A percentile compares a stretch with the other conserved stretches of the same genome.
phyloP scores from a whole-genome alignment of 208 protist genomes.

The Endotrypanum monterogeii region DNA sequence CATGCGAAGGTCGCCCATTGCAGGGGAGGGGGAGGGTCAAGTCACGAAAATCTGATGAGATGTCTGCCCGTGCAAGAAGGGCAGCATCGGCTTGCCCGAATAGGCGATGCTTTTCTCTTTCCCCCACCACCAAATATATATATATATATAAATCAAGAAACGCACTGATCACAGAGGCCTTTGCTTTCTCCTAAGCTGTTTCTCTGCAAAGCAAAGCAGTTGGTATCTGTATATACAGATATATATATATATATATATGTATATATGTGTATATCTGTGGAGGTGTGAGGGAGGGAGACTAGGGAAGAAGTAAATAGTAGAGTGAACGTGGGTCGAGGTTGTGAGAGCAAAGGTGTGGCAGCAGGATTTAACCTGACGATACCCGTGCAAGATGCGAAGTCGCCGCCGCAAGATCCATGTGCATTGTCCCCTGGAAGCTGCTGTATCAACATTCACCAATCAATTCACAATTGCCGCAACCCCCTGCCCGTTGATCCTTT shows the following conservation, averaged over 20 bases:
- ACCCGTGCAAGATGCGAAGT: neutral
- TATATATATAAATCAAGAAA: neutral
- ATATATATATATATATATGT: neutral
- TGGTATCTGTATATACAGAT: neutral
- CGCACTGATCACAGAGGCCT: neutral
- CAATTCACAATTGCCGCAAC: neutral
- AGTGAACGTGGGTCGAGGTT: neutral
- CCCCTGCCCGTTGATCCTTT: too few relatives aligned
- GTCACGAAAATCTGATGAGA: neutral
- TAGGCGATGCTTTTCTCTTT: too few relatives aligned
- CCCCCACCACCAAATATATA: too few relatives aligned
- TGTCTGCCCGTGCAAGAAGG: neutral
- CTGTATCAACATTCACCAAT: neutral
- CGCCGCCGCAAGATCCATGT: neutral
- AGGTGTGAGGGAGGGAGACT: neutral
- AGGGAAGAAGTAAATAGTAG: neutral
- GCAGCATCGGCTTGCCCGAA: neutral
- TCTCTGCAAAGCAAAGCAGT: neutral
- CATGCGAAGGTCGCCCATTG: constrained; percentile 15
- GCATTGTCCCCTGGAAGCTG: too few relatives aligned
- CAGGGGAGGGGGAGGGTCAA: too few relatives aligned
- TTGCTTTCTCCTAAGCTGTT: too few relatives aligned
- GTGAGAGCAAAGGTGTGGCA: neutral
- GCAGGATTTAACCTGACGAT: neutral
- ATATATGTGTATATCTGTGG: neutral